Base-by-base conservation (phyloP, 306 rosid genomes). In the Astragalus glycyphyllos region DNA sequence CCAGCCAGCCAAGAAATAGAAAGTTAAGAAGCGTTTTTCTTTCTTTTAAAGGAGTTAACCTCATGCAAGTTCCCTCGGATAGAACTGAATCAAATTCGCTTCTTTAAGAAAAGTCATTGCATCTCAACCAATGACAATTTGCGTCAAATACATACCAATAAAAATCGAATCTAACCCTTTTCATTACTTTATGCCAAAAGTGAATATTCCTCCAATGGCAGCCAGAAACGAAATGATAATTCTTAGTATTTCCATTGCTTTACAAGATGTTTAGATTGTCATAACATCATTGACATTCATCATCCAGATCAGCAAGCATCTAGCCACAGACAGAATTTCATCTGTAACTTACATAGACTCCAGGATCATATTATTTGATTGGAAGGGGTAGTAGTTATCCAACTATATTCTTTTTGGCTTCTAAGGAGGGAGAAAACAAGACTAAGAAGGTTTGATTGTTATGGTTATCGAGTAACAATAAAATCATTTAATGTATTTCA, bases 41-140 rank as follows among this genome's bases (percentile, higher is more conserved):
- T 69, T 8, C 16, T 35, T 60, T 51, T 0, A 35, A 26, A 44
- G 5, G 10, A 37, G 8, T 37, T 10, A 77, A 23, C 61, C 60
- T 37, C 48, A 6, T 3, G 2, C 54, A 65, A 51, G 31, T 44
- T 59, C 45, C 8, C 12, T 45, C 14, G 16, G 69, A 59, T 35
- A 64, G 45, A 77, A 48, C 51, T 55, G 71, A 68, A 73, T 82
- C 59, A 47, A 66, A 73, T 77, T 77, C 85, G 42, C 46, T 15
- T 32, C 71, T 77, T 69, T 55, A n/a, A 17, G 20, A 56, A 68
- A 72, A 62, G 70, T 37, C 74, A 48, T 68, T 17, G 66, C 64
- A 68, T 55, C 56, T 54, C 48, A 73, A 49, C 74, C 83, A 69
- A 15, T 54, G 58, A 54, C 37, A 7, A 56, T 55, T 29, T 56